phyloP scores from a whole-genome alignment of 352 stramenopile genomes.

The Phytopythium ostracodes region DNA sequence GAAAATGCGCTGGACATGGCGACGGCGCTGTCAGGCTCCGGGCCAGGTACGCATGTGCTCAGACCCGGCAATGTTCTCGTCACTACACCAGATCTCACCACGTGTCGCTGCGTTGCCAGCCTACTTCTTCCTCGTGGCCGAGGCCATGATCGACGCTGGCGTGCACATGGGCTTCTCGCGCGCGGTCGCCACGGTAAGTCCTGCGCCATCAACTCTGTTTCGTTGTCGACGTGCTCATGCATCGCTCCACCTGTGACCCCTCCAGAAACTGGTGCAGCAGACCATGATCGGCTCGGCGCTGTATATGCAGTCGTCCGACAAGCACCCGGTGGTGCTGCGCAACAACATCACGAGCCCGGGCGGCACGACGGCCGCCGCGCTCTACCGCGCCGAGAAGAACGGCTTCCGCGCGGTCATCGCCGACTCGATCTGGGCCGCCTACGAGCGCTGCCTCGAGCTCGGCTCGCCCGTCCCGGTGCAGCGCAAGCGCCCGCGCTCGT shows the following conservation, averaged over 20 bases:
- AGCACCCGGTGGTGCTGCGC: constrained; percentile 89
- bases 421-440: constrained; percentile 95
- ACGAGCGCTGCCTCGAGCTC: constrained; percentile 92
- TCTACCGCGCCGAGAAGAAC: constrained; percentile 96
- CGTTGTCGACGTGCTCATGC: neutral
- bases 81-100: neutral
- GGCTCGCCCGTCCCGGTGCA: constrained; percentile 75
- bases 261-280: constrained; percentile 91
- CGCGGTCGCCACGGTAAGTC: constrained; percentile 79
- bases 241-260: neutral
- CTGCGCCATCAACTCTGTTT: no score
- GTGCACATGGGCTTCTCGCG: constrained; percentile 95
- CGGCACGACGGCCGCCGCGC: constrained; percentile 91
- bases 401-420: constrained; percentile 92
- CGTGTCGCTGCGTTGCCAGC: constrained; percentile 27
- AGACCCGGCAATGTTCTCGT: no score
- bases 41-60: constrained; percentile 48
- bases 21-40: constrained; percentile 91
- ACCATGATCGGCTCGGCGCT: constrained; percentile 92
- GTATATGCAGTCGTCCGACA: constrained; percentile 90
- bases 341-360: constrained; percentile 94
- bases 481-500: constrained; percentile 63
- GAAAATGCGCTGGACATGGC: constrained; percentile 95
- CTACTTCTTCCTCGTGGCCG: constrained; percentile 95
- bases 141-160: constrained; percentile 94